Conservation (phyloP, 129 eudicot genomes). For the Tanacetum coccineum region DNA sequence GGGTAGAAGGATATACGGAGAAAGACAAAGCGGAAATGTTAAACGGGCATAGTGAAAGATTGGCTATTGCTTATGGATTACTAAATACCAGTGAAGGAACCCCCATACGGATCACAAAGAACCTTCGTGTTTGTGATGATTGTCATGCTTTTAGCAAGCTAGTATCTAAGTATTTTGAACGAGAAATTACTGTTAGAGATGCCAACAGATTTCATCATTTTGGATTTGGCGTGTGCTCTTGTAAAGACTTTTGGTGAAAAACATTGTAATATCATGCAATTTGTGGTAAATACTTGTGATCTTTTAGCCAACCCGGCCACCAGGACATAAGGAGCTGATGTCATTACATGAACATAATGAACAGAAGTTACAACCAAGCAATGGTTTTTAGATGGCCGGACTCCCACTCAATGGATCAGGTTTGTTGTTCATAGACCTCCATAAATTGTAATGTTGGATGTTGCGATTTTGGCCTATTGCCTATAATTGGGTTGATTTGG, state of each 20-base stretch:
- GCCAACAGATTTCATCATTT: slow-evolving; percentile 90
- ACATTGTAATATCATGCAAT: neutral
- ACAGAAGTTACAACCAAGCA: slow-evolving; percentile 1
- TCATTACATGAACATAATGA: neutral
- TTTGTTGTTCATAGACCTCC: slow-evolving; percentile 4
- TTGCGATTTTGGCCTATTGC: neutral
- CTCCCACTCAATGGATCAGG: neutral
- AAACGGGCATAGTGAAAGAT: slow-evolving; percentile 71
- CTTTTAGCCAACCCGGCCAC: neutral
- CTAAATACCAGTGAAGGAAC: slow-evolving; percentile 40
- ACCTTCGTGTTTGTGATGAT: slow-evolving; percentile 79
- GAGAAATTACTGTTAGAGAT: slow-evolving; percentile 77
- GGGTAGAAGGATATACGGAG: slow-evolving; percentile 55
- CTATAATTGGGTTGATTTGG: neutral
- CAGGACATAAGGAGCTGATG: neutral
- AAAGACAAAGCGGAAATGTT: slow-evolving; percentile 59
- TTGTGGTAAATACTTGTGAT: neutral
- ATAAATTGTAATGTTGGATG: neutral
- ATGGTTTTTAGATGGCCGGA: neutral
- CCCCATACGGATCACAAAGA: slow-evolving; percentile 70
- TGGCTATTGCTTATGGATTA: slow-evolving; percentile 76
- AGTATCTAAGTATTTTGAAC: slow-evolving; percentile 43
- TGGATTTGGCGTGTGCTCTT: slow-evolving; percentile 70
- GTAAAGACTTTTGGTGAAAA: slow-evolving; percentile 53
- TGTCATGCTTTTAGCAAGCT: slow-evolving; percentile 77